Base-by-base conservation (phyloP, 1,284 basidiomycete genomes). In the Serendipita sp. region DNA sequence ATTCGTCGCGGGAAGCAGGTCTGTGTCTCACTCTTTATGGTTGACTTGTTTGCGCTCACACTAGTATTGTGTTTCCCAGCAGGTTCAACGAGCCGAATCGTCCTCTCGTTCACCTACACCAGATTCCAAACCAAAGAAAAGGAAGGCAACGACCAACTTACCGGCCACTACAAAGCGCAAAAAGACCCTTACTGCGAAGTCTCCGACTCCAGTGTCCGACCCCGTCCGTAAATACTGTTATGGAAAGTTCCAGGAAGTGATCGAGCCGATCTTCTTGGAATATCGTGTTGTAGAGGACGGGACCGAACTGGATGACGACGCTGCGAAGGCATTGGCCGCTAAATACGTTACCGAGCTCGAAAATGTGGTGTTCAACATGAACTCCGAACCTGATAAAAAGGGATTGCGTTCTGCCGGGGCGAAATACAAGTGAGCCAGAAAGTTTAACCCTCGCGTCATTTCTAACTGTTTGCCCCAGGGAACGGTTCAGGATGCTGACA, bases 401-500 rank as follows among this genome's bases (percentile, higher is more conserved):
- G 86, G 87, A 58, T 79, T 79, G 67, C 79, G 76, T 60, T 75
- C 78, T 67, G 88, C 87, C 64, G 87, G 79, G 32, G 75, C 77
- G 55, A 90, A 88, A 69, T 91, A 91, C 75, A 91, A 90, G 88
- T 88, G 71, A 66, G 86, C 77, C 30, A 41, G 49, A n/a, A 49
- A 65, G 13, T 12, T 2, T 32, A 44, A 15, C 32, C 55, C 38
- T n/a, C 32, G 6, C 8, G 26, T 45, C 64, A 34, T 30, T 62
- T 65, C 65, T 68, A 32, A 66, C 61, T 63, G 47, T 62, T 63
- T 62, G 15, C 34, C 64, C 43, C 67, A 91, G 88, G 77, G 87
- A 90, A 72, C 86, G 87, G 67, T 90, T 90, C 74, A 82, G 88
- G 64, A 91, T 84, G 81, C 77, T 91, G 63, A 82, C 81, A 64